Conservation (phyloP, 1,139 yeast species). For the Debaryomycetaceae sp. region DNA sequence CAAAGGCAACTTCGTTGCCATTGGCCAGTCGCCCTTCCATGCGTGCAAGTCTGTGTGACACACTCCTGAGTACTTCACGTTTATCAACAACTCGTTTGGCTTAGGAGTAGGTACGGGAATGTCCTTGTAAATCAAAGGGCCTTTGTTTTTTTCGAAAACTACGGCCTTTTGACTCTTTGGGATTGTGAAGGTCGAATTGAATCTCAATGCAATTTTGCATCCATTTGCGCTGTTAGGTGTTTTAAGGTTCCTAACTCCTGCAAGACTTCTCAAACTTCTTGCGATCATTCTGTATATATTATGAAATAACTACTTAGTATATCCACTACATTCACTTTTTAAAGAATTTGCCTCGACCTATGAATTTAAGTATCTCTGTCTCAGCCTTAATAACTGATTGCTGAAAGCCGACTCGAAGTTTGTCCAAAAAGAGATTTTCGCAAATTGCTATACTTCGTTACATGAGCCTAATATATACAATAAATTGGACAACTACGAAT, state of each 20-base stretch:
- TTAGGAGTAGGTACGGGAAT: conserved; percentile 63
- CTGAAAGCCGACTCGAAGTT: too few species aligned
- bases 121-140: conserved; percentile 59
- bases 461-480: too few species aligned
- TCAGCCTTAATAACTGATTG: too few species aligned
- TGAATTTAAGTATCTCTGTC: too few species aligned
- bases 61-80: conserved; percentile 64
- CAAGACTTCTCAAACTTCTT: background rate
- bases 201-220: background rate
- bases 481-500: too few species aligned
- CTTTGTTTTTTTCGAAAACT: conserved; percentile 65
- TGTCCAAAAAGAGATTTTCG: too few species aligned
- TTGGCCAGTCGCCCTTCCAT: conserved; percentile 74
- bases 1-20: conserved; percentile 60
- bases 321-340: too few species aligned
- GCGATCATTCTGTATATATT: background rate
- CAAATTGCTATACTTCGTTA: too few species aligned
- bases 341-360: too few species aligned
- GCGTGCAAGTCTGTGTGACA: conserved; percentile 72
- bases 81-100: conserved; percentile 57
- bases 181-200: conserved; percentile 17
- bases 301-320: too few species aligned
- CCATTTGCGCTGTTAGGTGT: background rate
- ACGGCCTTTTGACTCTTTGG: conserved; percentile 73
- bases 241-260: background rate